Conservation (phyloP, 2,329 filamentous ascomycete genomes). For the Phyllosticta citriasiana region DNA sequence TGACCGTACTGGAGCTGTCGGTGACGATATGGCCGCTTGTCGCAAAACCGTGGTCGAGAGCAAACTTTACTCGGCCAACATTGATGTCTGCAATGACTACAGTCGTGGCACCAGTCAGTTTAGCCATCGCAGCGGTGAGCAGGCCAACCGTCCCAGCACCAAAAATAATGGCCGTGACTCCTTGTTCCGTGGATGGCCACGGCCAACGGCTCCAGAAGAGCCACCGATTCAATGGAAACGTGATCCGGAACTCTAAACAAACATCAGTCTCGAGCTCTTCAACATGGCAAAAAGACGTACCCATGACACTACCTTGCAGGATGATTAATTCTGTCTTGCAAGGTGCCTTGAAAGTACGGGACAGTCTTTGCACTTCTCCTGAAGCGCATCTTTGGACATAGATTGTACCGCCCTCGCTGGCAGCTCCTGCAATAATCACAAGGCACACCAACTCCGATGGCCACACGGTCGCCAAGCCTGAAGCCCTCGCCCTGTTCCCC, state of each 20-base stretch:
- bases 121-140: slow-evolving; percentile 47
- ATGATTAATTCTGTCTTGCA: slow-evolving; percentile 35
- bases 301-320: slow-evolving; percentile 36
- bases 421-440: slow-evolving; percentile 29
- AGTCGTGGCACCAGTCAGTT: slow-evolving; percentile 41
- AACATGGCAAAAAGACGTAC: slow-evolving; percentile 25
- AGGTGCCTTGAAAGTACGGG: slow-evolving; percentile 34
- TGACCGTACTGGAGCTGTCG: slow-evolving; percentile 3
- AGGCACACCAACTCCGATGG: slow-evolving; percentile 16
- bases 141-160: slow-evolving; percentile 63
- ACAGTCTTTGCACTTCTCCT: slow-evolving; percentile 34
- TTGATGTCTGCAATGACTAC: slow-evolving; percentile 55
- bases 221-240: slow-evolving; percentile 30
- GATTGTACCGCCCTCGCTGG: slow-evolving; percentile 33
- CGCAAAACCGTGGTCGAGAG: slow-evolving; percentile 32
- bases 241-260: slow-evolving; percentile 28
- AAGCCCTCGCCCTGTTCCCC: slow-evolving; percentile 13
- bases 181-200: slow-evolving; percentile 77
- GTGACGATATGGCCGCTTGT: slow-evolving; percentile 23
- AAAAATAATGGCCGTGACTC: slow-evolving; percentile 72
- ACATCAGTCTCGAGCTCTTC: slow-evolving; percentile 12
- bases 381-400: slow-evolving; percentile 33
- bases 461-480: slow-evolving; percentile 15
- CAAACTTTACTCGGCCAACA: slow-evolving; percentile 45
- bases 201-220: slow-evolving; percentile 51